These are phyloP conservation scores for Chaetomium globosum DNA, from an alignment of 2,329 filamentous ascomycete genomes.

Conservation along the genomic window DNA sequence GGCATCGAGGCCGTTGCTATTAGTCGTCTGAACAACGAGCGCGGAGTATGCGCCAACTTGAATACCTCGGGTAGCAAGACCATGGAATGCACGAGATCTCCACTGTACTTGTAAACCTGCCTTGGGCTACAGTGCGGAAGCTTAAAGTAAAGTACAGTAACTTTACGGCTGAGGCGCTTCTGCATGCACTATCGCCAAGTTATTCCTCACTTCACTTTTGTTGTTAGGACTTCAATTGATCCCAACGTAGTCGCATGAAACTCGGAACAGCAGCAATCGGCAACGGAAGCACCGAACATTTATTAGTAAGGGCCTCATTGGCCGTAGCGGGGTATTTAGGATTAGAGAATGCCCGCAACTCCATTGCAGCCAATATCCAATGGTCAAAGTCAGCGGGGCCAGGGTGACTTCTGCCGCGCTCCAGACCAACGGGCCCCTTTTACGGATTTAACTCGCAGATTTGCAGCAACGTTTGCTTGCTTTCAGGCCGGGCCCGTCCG, in stretches of 20 bases:
- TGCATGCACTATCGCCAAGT: background rate
- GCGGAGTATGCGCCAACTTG: conserved; percentile 28
- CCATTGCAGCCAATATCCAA: background rate
- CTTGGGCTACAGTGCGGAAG: background rate
- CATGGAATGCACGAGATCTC: conserved; percentile 28
- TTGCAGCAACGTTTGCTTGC: background rate
- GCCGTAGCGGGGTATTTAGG: conserved; percentile 10
- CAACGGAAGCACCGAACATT: conserved; percentile 6
- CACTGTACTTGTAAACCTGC: conserved; percentile 24
- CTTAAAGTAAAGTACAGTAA: background rate
- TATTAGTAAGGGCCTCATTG: background rate
- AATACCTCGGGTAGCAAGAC: conserved; percentile 33
- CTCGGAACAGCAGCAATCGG: background rate
- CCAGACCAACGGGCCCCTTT: conserved; percentile 2
- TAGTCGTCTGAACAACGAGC: conserved; percentile 35
- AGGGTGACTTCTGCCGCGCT: conserved; percentile 9
- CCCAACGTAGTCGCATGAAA: background rate
- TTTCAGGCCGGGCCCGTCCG: conserved; percentile 17
- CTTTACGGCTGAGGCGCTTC: background rate
- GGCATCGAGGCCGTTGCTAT: conserved; percentile 37
- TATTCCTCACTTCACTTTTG: background rate
- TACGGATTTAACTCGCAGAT: conserved; percentile 2
- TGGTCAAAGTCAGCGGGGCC: conserved; percentile 2
- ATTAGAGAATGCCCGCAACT: conserved; percentile 7
- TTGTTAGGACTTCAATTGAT: background rate